Conservation (phyloP, 768 basidiomycete genomes). For the Hebeloma cylindrosporum region DNA sequence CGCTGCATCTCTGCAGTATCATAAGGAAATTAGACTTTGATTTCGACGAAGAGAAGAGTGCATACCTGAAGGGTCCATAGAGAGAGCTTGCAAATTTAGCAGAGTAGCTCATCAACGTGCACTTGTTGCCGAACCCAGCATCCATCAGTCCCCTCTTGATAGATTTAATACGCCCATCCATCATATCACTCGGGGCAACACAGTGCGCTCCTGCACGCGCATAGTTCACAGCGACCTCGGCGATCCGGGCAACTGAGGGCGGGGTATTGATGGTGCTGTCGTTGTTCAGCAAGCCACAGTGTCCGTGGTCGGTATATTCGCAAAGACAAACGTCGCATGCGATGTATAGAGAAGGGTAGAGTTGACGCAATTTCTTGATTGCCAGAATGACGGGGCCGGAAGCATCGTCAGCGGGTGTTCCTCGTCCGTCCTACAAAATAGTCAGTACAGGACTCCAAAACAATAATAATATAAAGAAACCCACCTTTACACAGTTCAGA, state of each 20-base stretch:
- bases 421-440: conserved; percentile 65
- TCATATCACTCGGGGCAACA: conserved; percentile 99
- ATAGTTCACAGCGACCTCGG: conserved; percentile 89
- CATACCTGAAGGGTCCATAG: conserved; percentile 94
- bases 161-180: conserved; percentile 91
- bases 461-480: conserved; percentile 10
- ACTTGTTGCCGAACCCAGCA: conserved; percentile 80
- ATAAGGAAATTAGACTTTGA: background rate
- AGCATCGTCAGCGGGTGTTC: conserved; percentile 88
- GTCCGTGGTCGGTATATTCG: conserved; percentile 98
- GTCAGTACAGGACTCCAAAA: background rate
- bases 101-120: conserved; percentile 93
- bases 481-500: conserved; percentile 72
- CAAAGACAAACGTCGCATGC: conserved; percentile 98
- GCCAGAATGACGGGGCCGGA: conserved; percentile 92
- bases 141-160: conserved; percentile 89
- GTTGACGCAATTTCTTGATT: conserved; percentile 70
- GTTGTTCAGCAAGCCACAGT: conserved; percentile 79
- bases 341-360: conserved; percentile 87
- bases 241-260: conserved; percentile 84
- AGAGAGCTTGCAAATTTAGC: conserved; percentile 96
- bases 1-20: conserved; percentile 81
- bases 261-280: conserved; percentile 78
- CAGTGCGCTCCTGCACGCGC: conserved; percentile 96
- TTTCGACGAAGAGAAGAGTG: background rate